Evolutionary conservation across 805 yeast species (phyloP).

Genomic region (Pichia insulana): DNA sequence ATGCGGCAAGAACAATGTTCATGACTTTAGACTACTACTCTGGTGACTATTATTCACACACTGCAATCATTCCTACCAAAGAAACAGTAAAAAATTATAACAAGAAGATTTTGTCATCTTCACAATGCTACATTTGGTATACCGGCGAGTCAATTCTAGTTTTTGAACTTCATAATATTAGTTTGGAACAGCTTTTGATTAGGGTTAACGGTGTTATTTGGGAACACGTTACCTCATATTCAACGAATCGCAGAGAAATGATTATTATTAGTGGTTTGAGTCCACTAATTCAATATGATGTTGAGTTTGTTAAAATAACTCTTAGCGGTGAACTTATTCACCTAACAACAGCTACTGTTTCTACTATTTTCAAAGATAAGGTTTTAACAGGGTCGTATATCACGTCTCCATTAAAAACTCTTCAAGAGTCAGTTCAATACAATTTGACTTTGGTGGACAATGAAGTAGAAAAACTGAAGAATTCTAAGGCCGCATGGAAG

Average conservation of each 20-base stretch:
- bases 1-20: constrained; percentile 43
- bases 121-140: constrained; percentile 36
- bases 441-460: constrained; percentile 51
- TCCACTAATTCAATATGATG: constrained; percentile 56
- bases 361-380: constrained; percentile 27
- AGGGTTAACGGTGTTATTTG: constrained; percentile 61
- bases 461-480: constrained; percentile 49
- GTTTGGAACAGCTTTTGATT: constrained; percentile 34
- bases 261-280: constrained; percentile 58
- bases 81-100: constrained; percentile 18
- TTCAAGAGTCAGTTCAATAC: constrained; percentile 56
- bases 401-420: constrained; percentile 50
- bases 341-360: constrained; percentile 27
- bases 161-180: constrained; percentile 39
- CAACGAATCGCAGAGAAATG: constrained; percentile 37
- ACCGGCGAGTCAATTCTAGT: constrained; percentile 46
- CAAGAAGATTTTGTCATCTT: constrained; percentile 7
- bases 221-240: constrained; percentile 54
- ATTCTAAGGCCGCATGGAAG: constrained; percentile 47
- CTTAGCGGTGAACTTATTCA: constrained; percentile 23
- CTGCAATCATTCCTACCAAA: constrained; percentile 32
- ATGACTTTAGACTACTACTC: constrained; percentile 36
- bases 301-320: constrained; percentile 35
- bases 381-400: constrained; percentile 28
- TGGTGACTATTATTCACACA: constrained; percentile 29